These are phyloP conservation scores for Zopfia rhizophila DNA, from an alignment of 2,329 filamentous ascomycete species.

Conservation along the genomic window DNA sequence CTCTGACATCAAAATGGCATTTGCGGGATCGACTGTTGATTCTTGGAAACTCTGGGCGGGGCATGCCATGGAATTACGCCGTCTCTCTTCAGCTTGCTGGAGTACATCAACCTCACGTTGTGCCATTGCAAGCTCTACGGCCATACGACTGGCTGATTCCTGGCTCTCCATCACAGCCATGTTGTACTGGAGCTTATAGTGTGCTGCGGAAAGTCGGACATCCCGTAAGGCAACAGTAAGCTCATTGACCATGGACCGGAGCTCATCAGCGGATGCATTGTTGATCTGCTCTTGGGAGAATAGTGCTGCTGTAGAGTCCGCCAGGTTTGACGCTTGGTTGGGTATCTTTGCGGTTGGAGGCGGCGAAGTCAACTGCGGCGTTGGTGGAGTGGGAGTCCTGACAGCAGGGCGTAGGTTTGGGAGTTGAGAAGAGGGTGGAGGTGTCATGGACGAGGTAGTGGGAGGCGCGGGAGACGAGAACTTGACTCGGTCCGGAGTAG, in stretches of 20 bases:
- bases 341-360: slow-evolving; percentile 54
- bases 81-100: slow-evolving; percentile 76
- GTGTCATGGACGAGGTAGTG: slow-evolving; percentile 66
- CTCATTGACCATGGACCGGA: slow-evolving; percentile 64
- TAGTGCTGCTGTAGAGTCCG: slow-evolving; percentile 50
- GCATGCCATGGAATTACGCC: slow-evolving; percentile 65
- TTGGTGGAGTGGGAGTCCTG: slow-evolving; percentile 63
- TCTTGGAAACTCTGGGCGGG: slow-evolving; percentile 65
- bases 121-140: slow-evolving; percentile 92
- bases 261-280: slow-evolving; percentile 61
- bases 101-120: slow-evolving; percentile 87
- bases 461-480: slow-evolving; percentile 54
- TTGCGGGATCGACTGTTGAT: slow-evolving; percentile 61
- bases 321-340: slow-evolving; percentile 37
- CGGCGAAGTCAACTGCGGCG: slow-evolving; percentile 60
- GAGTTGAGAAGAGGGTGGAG: slow-evolving; percentile 70
- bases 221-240: slow-evolving; percentile 68
- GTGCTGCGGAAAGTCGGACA: slow-evolving; percentile 83
- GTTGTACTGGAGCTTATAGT: slow-evolving; percentile 90
- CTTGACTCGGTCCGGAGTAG: slow-evolving; percentile 41
- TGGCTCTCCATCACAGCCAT: slow-evolving; percentile 85
- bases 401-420: slow-evolving; percentile 52
- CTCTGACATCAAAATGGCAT: slow-evolving; percentile 64
- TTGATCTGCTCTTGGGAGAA: slow-evolving; percentile 64
- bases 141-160: slow-evolving; percentile 85